Percentiles rank a stretch among this genome's conserved stretches.
Evolutionary conservation across 2,329 filamentous ascomycete genomes (phyloP).

Genomic region (Fusarium austroafricanum): DNA sequence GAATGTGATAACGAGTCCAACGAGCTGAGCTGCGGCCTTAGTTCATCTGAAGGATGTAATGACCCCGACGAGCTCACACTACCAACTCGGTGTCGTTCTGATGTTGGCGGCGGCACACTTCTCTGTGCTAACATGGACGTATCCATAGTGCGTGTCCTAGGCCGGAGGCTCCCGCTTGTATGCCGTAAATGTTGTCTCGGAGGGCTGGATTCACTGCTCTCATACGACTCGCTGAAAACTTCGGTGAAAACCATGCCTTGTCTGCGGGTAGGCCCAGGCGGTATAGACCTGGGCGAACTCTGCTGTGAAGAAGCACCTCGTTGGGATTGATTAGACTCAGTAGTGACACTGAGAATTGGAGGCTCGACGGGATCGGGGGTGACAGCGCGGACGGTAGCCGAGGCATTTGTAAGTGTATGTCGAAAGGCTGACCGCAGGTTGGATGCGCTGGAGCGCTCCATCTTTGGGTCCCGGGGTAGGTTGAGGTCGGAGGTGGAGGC

Average conservation of each 20-base stretch:
- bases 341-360: constrained; percentile 39
- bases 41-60: constrained; percentile 64
- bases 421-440: constrained; percentile 52
- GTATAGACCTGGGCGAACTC: constrained; percentile 50
- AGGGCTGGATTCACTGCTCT: constrained; percentile 57
- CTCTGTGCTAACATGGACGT: constrained; percentile 62
- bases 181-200: constrained; percentile 50
- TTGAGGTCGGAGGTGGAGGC: constrained; percentile 48
- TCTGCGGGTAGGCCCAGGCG: constrained; percentile 57
- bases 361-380: constrained; percentile 69
- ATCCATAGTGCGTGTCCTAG: constrained; percentile 70
- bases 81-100: constrained; percentile 73
- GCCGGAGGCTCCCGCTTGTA: constrained; percentile 56
- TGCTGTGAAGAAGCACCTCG: constrained; percentile 48
- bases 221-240: constrained; percentile 62
- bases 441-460: constrained; percentile 52
- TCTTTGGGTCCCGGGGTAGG: constrained; percentile 45
- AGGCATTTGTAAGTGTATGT: constrained; percentile 45
- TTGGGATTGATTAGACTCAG: constrained; percentile 41
- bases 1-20: constrained; percentile 59
- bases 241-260: constrained; percentile 73
- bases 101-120: constrained; percentile 51
- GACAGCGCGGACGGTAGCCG: constrained; percentile 70
- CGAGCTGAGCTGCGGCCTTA: constrained; percentile 53
- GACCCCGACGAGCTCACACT: constrained; percentile 75